A percentile compares a stretch with the other conserved stretches of the same genome.
Conservation (phyloP, 2,329 filamentous ascomycete genomes). For the Fonsecaea nubica region DNA sequence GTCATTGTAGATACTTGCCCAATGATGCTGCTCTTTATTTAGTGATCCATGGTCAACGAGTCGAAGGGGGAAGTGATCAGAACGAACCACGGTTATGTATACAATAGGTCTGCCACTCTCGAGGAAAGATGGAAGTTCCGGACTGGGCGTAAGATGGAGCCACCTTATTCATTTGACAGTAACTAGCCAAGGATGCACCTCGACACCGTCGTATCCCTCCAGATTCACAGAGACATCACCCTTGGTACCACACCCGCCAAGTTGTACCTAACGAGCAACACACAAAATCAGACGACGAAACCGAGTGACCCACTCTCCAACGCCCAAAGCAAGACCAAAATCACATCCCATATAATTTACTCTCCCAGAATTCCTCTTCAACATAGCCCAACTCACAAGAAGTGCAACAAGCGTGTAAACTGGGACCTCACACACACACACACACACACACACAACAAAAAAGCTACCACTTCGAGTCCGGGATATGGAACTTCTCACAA, state of each 20-base stretch:
- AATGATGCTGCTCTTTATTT: not conserved
- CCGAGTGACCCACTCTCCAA: not conserved
- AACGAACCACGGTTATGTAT: not conserved
- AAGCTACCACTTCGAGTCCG: conserved; percentile 2
- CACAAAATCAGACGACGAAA: not conserved
- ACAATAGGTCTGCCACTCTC: not conserved
- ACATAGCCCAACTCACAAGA: conserved; percentile 4
- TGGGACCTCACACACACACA: not conserved
- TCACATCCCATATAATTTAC: not conserved
- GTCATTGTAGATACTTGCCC: not conserved
- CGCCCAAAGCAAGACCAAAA: not conserved
- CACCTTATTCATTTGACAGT: not conserved
- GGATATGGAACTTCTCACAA: conserved; percentile 4
- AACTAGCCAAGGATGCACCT: not conserved
- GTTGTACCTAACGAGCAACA: not conserved
- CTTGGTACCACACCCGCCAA: not conserved
- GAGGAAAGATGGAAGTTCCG: not conserved
- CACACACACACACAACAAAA: not conserved
- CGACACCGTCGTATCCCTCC: not conserved
- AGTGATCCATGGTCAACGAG: not conserved
- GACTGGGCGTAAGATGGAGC: not conserved
- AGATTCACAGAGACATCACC: not conserved
- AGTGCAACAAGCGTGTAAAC: not conserved
- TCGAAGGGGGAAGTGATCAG: not conserved
- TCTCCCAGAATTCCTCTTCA: not conserved